Conservation (phyloP, 805 yeast species). For the Teunomyces atbi region DNA sequence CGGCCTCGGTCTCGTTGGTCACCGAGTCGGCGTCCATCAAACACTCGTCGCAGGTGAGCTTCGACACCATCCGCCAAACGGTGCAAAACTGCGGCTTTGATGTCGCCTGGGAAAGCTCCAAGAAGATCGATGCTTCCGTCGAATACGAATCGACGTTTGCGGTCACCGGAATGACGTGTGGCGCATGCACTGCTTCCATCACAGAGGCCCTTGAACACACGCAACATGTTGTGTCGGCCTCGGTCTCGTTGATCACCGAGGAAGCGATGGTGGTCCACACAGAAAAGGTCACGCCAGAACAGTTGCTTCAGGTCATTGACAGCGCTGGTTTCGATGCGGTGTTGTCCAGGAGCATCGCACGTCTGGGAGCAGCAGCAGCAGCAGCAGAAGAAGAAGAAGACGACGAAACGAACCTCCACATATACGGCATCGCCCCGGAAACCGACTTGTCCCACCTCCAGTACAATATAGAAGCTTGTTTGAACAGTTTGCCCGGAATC, state of each 20-base stretch:
- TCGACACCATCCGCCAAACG: conserved; percentile 43
- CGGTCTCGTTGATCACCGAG: conserved; percentile 38
- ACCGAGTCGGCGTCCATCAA: conserved; percentile 69
- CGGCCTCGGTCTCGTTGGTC: conserved; percentile 65
- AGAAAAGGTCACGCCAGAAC: conserved; percentile 10
- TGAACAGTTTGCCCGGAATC: conserved; percentile 33
- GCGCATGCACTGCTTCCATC: conserved; percentile 42
- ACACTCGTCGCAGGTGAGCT: conserved; percentile 39
- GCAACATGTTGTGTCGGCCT: conserved; percentile 24
- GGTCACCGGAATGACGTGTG: conserved; percentile 38
- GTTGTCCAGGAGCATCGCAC: conserved; percentile 1
- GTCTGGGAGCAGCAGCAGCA: neutral
- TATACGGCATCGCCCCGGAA: conserved; percentile 29
- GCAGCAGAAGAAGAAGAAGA: conserved; percentile 18
- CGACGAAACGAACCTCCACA: conserved; percentile 30
- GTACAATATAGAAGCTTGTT: conserved; percentile 40
- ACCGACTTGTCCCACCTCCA: conserved; percentile 29
- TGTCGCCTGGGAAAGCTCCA: conserved; percentile 8
- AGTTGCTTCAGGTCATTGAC: conserved; percentile 24
- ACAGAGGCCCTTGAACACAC: conserved; percentile 26
- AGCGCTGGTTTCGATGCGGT: conserved; percentile 32
- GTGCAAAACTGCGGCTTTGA: conserved; percentile 61
- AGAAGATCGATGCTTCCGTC: neutral
- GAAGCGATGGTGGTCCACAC: conserved; percentile 28
- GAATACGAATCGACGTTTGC: conserved; percentile 6